Percentiles rank a stretch among this genome's conserved stretches.
phyloP scores from a whole-genome alignment of 495 filamentous ascomycete species.

The Cercophora newfieldiana region DNA sequence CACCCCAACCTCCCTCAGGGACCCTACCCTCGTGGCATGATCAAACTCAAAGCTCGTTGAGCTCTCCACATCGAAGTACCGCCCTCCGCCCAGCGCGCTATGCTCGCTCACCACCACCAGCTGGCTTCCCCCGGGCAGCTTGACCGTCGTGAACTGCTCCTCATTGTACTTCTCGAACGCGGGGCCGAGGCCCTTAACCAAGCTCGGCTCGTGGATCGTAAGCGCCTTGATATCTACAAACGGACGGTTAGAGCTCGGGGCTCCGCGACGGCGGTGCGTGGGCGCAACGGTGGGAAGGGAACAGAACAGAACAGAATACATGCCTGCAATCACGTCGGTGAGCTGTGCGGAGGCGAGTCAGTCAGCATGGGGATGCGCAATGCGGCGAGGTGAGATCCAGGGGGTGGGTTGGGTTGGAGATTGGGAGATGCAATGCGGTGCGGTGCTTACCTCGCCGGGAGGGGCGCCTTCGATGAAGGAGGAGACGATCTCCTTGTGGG shows the following conservation, averaged over 20 bases:
- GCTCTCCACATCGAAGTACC: slow-evolving; percentile 88
- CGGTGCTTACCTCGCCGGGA: slow-evolving; percentile 85
- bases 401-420: background rate
- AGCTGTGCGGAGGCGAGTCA: slow-evolving; percentile 54
- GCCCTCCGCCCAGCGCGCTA: slow-evolving; percentile 72
- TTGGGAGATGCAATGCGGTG: no score
- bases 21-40: slow-evolving; percentile 72
- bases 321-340: slow-evolving; percentile 85
- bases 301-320: background rate
- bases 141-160: slow-evolving; percentile 83
- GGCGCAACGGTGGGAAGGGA: background rate
- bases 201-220: slow-evolving; percentile 65
- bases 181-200: slow-evolving; percentile 69
- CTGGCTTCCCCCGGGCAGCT: slow-evolving; percentile 83
- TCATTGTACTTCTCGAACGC: slow-evolving; percentile 96
- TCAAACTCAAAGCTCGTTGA: slow-evolving; percentile 85
- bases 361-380: slow-evolving; percentile 20
- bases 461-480: slow-evolving; percentile 94
- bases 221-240: slow-evolving; percentile 82
- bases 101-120: slow-evolving; percentile 84
- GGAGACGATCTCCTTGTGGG: slow-evolving; percentile 64
- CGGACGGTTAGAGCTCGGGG: slow-evolving; percentile 15
- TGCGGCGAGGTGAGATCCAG: background rate
- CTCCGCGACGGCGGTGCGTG: background rate
- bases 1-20: background rate